Evolutionary conservation across 768 basidiomycete species (phyloP), one percentile per base, ranked within the genome.

Genomic region (Hericium coralloides): DNA sequence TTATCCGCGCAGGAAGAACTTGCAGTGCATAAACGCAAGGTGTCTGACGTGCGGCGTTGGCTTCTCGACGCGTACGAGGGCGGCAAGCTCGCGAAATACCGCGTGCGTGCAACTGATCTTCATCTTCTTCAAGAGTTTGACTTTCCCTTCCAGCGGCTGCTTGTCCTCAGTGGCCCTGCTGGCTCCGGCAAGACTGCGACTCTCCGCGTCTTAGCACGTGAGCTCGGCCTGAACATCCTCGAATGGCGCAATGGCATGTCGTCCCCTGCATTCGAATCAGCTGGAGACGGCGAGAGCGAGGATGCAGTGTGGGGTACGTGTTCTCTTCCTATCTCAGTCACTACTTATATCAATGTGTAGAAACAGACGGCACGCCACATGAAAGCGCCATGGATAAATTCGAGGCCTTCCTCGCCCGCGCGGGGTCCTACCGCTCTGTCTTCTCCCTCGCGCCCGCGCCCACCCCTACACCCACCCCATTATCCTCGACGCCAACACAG

Each of bases 131-230:
- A 12, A 2, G n/a, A 17, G 20, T 12, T 38, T 5, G 12, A 52
- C 18, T 49, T 31, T 57, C 18, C 56, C 49, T 18, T 59, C 4
- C 56, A 98, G 90, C 79, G 93, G 48, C 83, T 99, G 26, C 79
- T 98, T 5, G 82, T 82, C 0, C 71, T 99, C 12, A 89, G 89
- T 2, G 95, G 95, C 1, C 91, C 92, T 0, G 85, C 95, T 8
- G 95, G 95, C 1, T 82, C 84, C 0, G 95, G 83, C 0, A 99
- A 99, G 74, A 97, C 95, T 0, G 80, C 93, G 0, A 92, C 92
- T 0, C 62, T 98, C 2, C 80, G 82, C 26, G 79, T 93, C 2
- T 72, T 99, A 20, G 77, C 90, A 0, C 72, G 72, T 14, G 91
- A 95, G 64, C 70, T 95, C 63, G 81, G 76, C 2, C 82, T 90